phyloP scores from a whole-genome alignment of 768 basidiomycete species.

The Mycena metata region DNA sequence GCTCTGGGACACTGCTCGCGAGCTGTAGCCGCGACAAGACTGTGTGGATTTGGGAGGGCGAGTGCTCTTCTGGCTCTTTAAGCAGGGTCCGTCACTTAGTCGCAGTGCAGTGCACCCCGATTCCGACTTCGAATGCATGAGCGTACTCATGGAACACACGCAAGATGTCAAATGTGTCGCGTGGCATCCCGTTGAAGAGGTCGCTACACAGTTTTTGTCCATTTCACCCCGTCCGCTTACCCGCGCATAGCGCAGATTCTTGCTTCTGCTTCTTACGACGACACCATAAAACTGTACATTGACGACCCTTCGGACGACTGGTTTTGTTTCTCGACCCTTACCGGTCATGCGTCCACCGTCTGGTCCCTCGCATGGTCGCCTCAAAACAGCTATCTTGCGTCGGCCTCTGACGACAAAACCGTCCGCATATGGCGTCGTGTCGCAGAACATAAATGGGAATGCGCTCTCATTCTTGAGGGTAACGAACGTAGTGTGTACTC shows the following conservation, averaged over 20 bases:
- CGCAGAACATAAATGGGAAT: slow-evolving; percentile 73
- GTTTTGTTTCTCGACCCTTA: slow-evolving; percentile 87
- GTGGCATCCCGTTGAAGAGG: slow-evolving; percentile 98
- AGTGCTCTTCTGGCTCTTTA: slow-evolving; percentile 30
- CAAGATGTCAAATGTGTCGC: slow-evolving; percentile 97
- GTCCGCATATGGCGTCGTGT: slow-evolving; percentile 88
- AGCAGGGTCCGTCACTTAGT: slow-evolving; percentile 15
- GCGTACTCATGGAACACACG: slow-evolving; percentile 95
- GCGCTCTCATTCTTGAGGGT: slow-evolving; percentile 68
- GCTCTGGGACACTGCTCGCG: slow-evolving; percentile 85
- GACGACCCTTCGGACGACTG: slow-evolving; percentile 97
- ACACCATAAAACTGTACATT: slow-evolving; percentile 92
- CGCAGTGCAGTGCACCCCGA: slow-evolving; percentile 82
- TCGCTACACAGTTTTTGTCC: slow-evolving; percentile 48
- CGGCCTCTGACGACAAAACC: slow-evolving; percentile 87
- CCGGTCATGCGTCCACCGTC: slow-evolving; percentile 88
- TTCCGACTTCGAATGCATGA: slow-evolving; percentile 93
- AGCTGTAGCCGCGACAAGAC: slow-evolving; percentile 97
- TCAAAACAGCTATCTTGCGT: slow-evolving; percentile 84
- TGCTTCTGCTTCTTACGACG: slow-evolving; percentile 97
- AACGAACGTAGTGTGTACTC: slow-evolving; percentile 87
- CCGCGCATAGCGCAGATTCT: slow-evolving; percentile 74
- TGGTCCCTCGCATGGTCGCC: slow-evolving; percentile 92
- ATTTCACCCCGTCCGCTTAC: slow-evolving; percentile 25
- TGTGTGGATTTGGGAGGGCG: slow-evolving; percentile 99